Percentiles rank a stretch among this genome's conserved stretches.
Evolutionary conservation across 768 basidiomycete species (phyloP).

Genomic region (Hydnomerulius pinastri): DNA sequence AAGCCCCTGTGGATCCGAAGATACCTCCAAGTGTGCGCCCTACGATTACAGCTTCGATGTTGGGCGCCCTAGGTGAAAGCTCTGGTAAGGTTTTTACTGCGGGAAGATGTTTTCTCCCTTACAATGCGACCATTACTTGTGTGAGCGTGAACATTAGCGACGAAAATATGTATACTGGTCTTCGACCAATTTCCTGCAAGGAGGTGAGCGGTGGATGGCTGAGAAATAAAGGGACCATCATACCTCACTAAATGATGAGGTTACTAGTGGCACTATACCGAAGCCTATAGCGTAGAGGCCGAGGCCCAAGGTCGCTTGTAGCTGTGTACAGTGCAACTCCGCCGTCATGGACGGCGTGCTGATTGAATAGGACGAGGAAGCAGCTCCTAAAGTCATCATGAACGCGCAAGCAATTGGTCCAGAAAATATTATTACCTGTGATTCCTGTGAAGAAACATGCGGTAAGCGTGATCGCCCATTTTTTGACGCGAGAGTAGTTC

Average conservation of each 20-base stretch:
- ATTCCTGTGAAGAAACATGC: conserved; percentile 28
- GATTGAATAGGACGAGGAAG: conserved; percentile 52
- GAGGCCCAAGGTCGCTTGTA: conserved; percentile 49
- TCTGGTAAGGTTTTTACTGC: background rate
- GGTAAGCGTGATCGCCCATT: conserved; percentile 43
- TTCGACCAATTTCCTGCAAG: conserved; percentile 60
- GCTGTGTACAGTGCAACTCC: conserved; percentile 43
- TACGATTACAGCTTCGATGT: conserved; percentile 56
- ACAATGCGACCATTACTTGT: conserved; percentile 43
- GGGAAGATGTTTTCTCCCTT: conserved; percentile 4
- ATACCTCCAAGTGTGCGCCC: conserved; percentile 63
- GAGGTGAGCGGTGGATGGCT: background rate
- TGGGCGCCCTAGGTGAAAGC: conserved; percentile 32
- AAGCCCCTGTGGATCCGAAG: conserved; percentile 63
- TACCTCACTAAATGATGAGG: conserved; percentile 66
- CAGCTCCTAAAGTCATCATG: conserved; percentile 41
- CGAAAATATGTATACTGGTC: conserved; percentile 59
- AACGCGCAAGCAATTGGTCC: background rate
- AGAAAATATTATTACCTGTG: conserved; percentile 11
- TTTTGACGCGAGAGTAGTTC: conserved; percentile 37
- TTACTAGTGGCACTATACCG: conserved; percentile 58
- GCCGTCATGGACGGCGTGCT: conserved; percentile 56
- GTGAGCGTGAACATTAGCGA: conserved; percentile 50
- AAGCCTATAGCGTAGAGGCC: conserved; percentile 61
- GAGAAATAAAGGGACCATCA: background rate